Evolutionary conservation across 2,329 filamentous ascomycete genomes (phyloP).

Genomic region (Aspergillus calidoustus): DNA sequence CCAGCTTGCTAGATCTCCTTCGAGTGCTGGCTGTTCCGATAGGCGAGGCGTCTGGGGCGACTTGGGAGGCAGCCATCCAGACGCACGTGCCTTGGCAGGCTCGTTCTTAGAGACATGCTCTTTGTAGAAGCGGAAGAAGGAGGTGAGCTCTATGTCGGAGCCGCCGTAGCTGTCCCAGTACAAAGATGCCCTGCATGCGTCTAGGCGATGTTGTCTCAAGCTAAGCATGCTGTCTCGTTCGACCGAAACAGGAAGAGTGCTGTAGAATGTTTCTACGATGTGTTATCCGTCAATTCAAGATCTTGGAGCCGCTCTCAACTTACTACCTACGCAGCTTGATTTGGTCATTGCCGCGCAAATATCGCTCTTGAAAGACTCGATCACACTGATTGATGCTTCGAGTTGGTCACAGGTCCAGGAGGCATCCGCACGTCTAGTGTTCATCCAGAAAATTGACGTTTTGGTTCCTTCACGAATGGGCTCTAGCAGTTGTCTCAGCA

Average conservation of each 20-base stretch:
- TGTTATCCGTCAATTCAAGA: not conserved
- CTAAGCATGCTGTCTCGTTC: conserved; percentile 23
- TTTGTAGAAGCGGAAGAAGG: conserved; percentile 28
- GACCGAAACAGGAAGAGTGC: conserved; percentile 12
- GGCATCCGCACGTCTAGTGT: conserved; percentile 15
- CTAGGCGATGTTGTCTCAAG: conserved; percentile 25
- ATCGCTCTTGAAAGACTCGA: conserved; percentile 30
- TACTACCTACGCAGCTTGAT: conserved; percentile 22
- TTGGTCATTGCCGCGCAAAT: conserved; percentile 14
- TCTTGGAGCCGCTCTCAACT: not conserved
- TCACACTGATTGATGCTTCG: conserved; percentile 25
- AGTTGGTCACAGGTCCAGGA: conserved; percentile 22
- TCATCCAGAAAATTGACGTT: conserved; percentile 26
- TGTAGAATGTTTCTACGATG: conserved; percentile 23
- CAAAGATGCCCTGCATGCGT: conserved; percentile 26
- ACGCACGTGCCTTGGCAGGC: conserved; percentile 23
- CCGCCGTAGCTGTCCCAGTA: conserved; percentile 24
- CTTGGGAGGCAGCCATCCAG: conserved; percentile 27
- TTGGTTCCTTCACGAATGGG: conserved; percentile 26
- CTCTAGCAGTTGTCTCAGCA: conserved; percentile 28
- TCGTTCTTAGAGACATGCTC: conserved; percentile 16
- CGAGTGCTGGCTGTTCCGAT: conserved; percentile 12
- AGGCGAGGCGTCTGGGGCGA: conserved; percentile 16
- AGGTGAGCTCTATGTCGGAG: conserved; percentile 26
- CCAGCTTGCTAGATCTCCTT: conserved; percentile 24